phyloP scores from a whole-genome alignment of 495 filamentous ascomycete genomes.

The Trichoderma asperelloides region DNA sequence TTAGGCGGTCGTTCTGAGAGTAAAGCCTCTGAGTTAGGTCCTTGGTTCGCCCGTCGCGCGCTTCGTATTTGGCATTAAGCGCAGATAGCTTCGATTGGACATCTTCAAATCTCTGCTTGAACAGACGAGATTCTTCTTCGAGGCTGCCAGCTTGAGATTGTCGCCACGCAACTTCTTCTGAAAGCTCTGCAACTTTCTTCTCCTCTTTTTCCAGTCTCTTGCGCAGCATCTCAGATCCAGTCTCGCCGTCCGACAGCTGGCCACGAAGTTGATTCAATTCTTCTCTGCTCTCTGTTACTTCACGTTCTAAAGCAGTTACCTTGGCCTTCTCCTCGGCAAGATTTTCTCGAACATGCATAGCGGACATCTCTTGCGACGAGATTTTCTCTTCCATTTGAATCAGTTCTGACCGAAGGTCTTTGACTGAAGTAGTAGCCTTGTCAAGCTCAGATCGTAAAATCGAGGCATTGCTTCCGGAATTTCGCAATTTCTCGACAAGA shows the following conservation, averaged over 20 bases:
- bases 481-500: slow-evolving; percentile 32
- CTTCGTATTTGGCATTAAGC: slow-evolving; percentile 44
- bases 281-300: slow-evolving; percentile 57
- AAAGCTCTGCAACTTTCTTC: slow-evolving; percentile 46
- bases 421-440: slow-evolving; percentile 24
- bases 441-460: slow-evolving; percentile 38
- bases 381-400: slow-evolving; percentile 39
- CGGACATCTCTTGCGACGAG: slow-evolving; percentile 31
- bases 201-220: slow-evolving; percentile 65
- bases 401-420: slow-evolving; percentile 32
- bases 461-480: slow-evolving; percentile 34
- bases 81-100: slow-evolving; percentile 42
- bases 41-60: slow-evolving; percentile 59
- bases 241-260: slow-evolving; percentile 69
- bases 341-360: slow-evolving; percentile 35
- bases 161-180: slow-evolving; percentile 56
- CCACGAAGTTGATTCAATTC: slow-evolving; percentile 56
- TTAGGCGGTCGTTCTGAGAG: slow-evolving; percentile 65
- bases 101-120: slow-evolving; percentile 46
- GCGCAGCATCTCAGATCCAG: slow-evolving; percentile 65
- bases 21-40: slow-evolving; percentile 77
- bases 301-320: slow-evolving; percentile 45
- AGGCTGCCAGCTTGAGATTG: slow-evolving; percentile 56
- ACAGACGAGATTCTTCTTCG: slow-evolving; percentile 56
- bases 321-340: slow-evolving; percentile 52